Evolutionary conservation across 192 early-diverging fungal genomes (phyloP).

Genomic region (Backusella mclennaniae): DNA sequence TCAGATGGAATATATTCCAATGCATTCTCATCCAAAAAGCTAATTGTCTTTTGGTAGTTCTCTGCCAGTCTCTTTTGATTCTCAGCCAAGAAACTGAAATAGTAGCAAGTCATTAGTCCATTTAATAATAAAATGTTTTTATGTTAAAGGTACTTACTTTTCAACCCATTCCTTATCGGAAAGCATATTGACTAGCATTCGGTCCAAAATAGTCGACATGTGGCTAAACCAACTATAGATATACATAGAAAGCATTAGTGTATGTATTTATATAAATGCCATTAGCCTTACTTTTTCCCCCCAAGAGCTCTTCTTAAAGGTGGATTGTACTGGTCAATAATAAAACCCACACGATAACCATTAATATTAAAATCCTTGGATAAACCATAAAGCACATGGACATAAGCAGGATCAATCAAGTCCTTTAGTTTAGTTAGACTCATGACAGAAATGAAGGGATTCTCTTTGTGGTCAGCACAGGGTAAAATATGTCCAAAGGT

Average conservation of each 20-base stretch:
- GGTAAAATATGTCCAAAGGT: conserved; percentile 44
- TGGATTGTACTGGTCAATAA: conserved; percentile 64
- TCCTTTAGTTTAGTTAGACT: conserved; percentile 49
- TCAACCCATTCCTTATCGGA: conserved; percentile 56
- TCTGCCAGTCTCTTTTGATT: conserved; percentile 59
- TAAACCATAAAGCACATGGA: conserved; percentile 76
- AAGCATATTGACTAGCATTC: conserved; percentile 54
- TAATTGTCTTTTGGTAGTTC: conserved; percentile 43
- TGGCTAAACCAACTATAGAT: conserved; percentile 54
- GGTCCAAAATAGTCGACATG: conserved; percentile 61
- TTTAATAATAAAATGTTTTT: too few relatives aligned
- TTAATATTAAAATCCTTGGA: conserved; percentile 86
- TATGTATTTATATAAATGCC: neutral
- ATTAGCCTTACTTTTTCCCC: conserved; percentile 39
- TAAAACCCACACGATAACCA: conserved; percentile 67
- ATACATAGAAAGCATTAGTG: neutral
- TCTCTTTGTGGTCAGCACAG: neutral
- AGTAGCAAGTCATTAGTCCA: neutral
- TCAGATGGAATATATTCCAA: conserved; percentile 60
- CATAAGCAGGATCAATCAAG: conserved; percentile 58
- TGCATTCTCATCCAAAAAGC: conserved; percentile 40
- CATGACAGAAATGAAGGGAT: conserved; percentile 66
- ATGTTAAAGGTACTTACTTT: conserved; percentile 3
- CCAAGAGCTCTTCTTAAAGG: conserved; percentile 38
- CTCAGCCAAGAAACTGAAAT: conserved; percentile 42